A percentile compares a stretch with the other conserved stretches of the same genome.
Conservation (phyloP, 441 rosid genomes). For the Biscutella auriculata region DNA sequence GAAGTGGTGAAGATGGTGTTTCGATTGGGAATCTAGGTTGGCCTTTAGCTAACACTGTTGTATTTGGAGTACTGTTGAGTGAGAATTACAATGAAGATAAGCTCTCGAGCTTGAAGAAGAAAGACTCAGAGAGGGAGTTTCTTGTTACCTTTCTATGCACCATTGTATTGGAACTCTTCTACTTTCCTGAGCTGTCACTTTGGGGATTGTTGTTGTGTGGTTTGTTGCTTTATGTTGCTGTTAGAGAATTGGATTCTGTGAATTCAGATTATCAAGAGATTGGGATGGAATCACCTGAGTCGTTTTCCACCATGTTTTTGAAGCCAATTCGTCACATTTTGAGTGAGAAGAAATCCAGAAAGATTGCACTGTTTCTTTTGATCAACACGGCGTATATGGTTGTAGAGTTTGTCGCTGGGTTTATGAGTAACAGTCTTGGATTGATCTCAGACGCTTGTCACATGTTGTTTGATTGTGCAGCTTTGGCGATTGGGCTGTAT, state of each 20-base stretch:
- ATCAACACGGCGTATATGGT: conserved; percentile 83
- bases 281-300: conserved; percentile 53
- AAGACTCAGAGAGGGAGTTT: conserved; percentile 60
- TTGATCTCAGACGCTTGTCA: conserved; percentile 92
- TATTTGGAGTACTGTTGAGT: conserved; percentile 74
- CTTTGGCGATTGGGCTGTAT: conserved; percentile 79
- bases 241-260: conserved; percentile 53
- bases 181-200: too few relatives aligned
- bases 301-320: conserved; percentile 39
- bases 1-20: conserved; percentile 30
- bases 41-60: conserved; percentile 83
- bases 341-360: conserved; percentile 91
- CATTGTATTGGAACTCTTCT: conserved; percentile 25
- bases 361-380: conserved; percentile 83
- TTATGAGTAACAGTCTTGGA: conserved; percentile 96
- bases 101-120: conserved; percentile 32
- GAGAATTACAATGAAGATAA: conserved; percentile 64
- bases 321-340: conserved; percentile 73
- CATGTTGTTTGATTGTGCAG: conserved; percentile 98
- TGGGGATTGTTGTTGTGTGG: conserved; percentile 33
- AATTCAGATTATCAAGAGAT: conserved; percentile 35
- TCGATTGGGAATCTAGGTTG: conserved; percentile 54
- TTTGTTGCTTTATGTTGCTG: conserved; percentile 52
- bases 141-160: conserved; percentile 64
- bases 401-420: conserved; percentile 81